Evolutionary conservation across 257 asterid species (phyloP), one percentile per base, ranked within the genome.

Genomic region (Leptodermis oblonga): DNA sequence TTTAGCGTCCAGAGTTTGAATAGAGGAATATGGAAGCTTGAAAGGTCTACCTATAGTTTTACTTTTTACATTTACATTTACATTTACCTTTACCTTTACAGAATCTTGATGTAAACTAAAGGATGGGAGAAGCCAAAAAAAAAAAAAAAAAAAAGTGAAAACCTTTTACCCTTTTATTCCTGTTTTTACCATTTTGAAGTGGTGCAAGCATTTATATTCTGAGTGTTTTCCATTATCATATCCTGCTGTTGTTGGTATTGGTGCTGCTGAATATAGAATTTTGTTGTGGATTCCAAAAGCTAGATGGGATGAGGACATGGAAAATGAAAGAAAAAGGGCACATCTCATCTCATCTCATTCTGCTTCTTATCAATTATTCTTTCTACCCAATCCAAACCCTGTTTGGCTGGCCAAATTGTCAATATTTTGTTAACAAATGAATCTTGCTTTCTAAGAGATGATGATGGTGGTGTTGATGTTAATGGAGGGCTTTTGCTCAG

Each of bases 401-500:
- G 39, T 63, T 43, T 70, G 72, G 82, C 77, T 77, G 53, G 48
- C 36, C 41, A 55, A 26, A 28, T 18, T 34, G 25, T 65, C 62
- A 62, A 52, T 69, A 71, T 31, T 33, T 62, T 26, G 11, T 73
- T 79, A 81, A 82, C 79, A 60, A 75, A 1, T 76, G 80, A 78
- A 79, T 75, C 84, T 86, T 87, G 65, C 65, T 81, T 69, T 78
- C 71, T 58, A 82, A 90, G 87, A 74, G 77, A 81, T 72, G 79
- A 77, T 82, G 87, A 76, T 75, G 80, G 59, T 63, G 63, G 59
- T 63, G 63, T 3, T 39, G 52, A 25, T 63, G 37, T 55, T 48
- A 68, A 45, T 65, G 56, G 31, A 33, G n/a, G 61, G 59, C 70
- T 73, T 33, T 73, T 28, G 43, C 67, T 54, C 64, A 62, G 60